These are phyloP conservation scores for Sutorius australiensis DNA, from an alignment of 768 basidiomycete species.

Conservation along the genomic window DNA sequence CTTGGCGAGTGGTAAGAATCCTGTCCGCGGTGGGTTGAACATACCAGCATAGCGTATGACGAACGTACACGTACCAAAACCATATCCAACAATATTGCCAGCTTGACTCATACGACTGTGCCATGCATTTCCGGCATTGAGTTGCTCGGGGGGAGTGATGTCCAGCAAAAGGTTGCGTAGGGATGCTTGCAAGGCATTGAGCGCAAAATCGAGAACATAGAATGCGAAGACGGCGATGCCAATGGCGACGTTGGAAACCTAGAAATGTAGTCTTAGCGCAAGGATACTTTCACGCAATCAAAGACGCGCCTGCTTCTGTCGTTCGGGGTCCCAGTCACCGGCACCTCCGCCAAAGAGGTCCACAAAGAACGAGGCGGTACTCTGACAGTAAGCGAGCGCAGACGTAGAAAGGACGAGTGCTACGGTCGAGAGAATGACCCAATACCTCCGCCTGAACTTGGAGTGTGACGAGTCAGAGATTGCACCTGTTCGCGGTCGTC, in stretches of 20 bases:
- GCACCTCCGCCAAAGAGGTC: constrained; percentile 70
- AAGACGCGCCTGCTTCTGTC: constrained; percentile 52
- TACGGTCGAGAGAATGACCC: constrained; percentile 85
- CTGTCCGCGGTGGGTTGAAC: constrained; percentile 34
- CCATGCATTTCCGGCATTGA: constrained; percentile 96
- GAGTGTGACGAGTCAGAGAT: constrained; percentile 93
- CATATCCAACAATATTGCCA: constrained; percentile 95
- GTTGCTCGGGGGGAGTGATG: constrained; percentile 81
- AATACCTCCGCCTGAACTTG: constrained; percentile 86
- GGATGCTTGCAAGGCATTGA: constrained; percentile 93
- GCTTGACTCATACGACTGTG: constrained; percentile 94
- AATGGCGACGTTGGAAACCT: constrained; percentile 74
- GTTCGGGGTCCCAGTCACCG: constrained; percentile 85
- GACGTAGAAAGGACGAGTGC: constrained; percentile 77
- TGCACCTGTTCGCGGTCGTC: constrained; percentile 54
- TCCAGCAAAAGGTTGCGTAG: constrained; percentile 92
- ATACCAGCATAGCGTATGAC: background rate
- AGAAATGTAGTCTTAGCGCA: background rate
- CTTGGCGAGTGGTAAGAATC: constrained; percentile 83
- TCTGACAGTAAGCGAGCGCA: constrained; percentile 78
- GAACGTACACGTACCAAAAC: constrained; percentile 58
- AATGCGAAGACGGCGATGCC: constrained; percentile 85
- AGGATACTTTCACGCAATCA: background rate
- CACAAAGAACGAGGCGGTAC: constrained; percentile 68
- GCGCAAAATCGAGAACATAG: constrained; percentile 93